phyloP scores from a whole-genome alignment of 805 yeast species.

The Metschnikowia santaceciliae region DNA sequence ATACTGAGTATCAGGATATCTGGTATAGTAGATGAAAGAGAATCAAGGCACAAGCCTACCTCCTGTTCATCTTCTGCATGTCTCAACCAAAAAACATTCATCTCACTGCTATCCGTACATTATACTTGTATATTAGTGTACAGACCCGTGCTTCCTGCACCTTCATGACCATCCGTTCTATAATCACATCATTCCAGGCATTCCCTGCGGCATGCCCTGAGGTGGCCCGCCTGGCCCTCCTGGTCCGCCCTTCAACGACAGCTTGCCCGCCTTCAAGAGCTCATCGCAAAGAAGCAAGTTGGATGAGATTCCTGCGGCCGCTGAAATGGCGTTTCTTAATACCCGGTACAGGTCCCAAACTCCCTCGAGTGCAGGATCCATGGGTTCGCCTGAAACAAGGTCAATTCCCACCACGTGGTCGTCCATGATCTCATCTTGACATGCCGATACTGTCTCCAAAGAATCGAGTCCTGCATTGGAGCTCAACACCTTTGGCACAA shows the following conservation, averaged over 20 bases:
- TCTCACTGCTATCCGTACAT: too few relatives aligned
- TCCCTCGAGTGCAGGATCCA: slow-evolving; percentile 92
- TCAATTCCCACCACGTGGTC: slow-evolving; percentile 88
- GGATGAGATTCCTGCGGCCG: slow-evolving; percentile 92
- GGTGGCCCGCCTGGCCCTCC: slow-evolving; percentile 15
- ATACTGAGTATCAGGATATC: too few relatives aligned
- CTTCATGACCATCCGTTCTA: not conserved
- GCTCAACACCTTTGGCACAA: slow-evolving; percentile 89
- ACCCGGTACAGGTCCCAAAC: slow-evolving; percentile 97
- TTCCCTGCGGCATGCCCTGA: slow-evolving; percentile 18
- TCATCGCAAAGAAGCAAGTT: slow-evolving; percentile 93
- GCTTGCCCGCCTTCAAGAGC: slow-evolving; percentile 92
- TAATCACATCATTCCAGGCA: slow-evolving; percentile 18
- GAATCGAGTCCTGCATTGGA: slow-evolving; percentile 93
- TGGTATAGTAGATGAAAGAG: too few relatives aligned
- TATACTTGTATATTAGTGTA: too few relatives aligned
- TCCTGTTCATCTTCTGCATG: too few relatives aligned
- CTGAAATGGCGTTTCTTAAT: slow-evolving; percentile 83
- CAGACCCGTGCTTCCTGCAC: not conserved
- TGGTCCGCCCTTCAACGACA: slow-evolving; percentile 67
- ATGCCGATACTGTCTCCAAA: slow-evolving; percentile 79
- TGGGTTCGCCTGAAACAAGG: slow-evolving; percentile 86
- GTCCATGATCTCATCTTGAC: slow-evolving; percentile 83
- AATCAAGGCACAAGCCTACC: too few relatives aligned
- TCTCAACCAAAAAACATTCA: too few relatives aligned